Evolutionary conservation across 2,329 filamentous ascomycete species (phyloP).

Genomic region (Cryphonectria naterciae): DNA sequence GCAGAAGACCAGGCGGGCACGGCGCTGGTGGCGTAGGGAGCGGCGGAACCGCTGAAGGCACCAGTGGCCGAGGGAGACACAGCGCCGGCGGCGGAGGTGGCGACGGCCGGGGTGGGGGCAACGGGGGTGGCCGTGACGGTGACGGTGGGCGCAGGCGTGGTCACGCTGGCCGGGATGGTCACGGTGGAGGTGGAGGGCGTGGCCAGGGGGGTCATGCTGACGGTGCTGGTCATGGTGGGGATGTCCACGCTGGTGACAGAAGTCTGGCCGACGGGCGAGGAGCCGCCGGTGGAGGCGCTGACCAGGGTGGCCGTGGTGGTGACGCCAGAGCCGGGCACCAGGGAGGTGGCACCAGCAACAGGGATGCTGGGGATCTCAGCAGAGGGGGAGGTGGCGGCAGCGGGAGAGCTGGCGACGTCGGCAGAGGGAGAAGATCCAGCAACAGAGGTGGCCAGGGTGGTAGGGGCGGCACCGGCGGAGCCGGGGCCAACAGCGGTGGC

Average conservation of each 20-base stretch:
- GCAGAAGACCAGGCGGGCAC: conserved; percentile 13
- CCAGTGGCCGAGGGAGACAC: conserved; percentile 4
- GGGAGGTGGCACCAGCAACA: conserved; percentile 1
- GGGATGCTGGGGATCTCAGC: conserved; percentile 11
- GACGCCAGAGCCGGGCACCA: not conserved
- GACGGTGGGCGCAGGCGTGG: conserved; percentile 31
- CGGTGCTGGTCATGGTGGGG: conserved; percentile 23
- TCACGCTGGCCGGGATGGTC: conserved; percentile 31
- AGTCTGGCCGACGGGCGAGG: conserved; percentile 16
- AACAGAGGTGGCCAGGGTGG: conserved; percentile 7
- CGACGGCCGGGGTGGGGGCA: conserved; percentile 7
- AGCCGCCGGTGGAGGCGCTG: conserved; percentile 2
- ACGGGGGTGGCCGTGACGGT: conserved; percentile 29
- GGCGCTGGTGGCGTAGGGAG: conserved; percentile 3
- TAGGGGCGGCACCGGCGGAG: not conserved
- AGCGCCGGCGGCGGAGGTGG: not conserved
- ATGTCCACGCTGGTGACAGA: conserved; percentile 14
- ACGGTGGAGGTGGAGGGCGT: conserved; percentile 31
- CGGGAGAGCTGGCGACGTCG: no score
- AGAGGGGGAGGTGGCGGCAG: not conserved
- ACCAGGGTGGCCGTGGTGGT: not conserved
- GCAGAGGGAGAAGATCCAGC: not conserved
- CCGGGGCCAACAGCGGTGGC: conserved; percentile 7
- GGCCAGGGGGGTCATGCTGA: conserved; percentile 25
- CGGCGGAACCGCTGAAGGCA: conserved; percentile 4